Evolutionary conservation across 371 early-diverging fungal species (phyloP), one percentile per base, ranked within the genome.

Genomic region (Mucor racemosus): DNA sequence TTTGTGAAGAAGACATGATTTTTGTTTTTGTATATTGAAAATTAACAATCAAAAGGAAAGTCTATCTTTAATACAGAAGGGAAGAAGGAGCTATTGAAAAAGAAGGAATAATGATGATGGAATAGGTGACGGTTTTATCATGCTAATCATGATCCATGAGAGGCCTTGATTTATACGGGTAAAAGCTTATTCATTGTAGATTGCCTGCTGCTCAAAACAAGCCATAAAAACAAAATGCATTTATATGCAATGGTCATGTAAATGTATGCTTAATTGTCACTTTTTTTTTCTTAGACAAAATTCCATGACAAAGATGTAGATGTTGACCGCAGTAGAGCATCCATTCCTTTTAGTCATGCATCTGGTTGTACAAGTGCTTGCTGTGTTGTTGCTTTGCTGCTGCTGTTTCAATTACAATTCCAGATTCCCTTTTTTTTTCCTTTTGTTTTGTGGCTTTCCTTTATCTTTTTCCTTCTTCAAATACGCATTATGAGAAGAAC

Each of bases 1-100:
- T 68, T 65, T 67, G 76, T 14, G 72, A 69, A 44, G 68, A 73
- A 55, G 55, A 55, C 55, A 55, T 55, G 35, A 7, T 50, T 21
- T n/a, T 26, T 50, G 9, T 50, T 11, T 50, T 26, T 50, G 50
- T 50, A 21, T 19, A 26, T 55, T 17, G 5, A 48, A 19, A 26
- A 26, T 26, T 26, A 26, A 3, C 26, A 26, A 26, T 26, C 1
- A 26, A 26, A 26, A 26, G 26, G 26, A 26, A 26, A 26, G 26
- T 26, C 26, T 26, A 26, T 26, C 26, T 26, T 26, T 26, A 26
- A 26, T 7, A 9, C 55, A 15, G 31, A n/a, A 15, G 33, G 35
- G 31, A 55, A 55, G 31, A 31, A 14, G 33, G 35, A 44, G n/a
- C 34, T 15, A 5, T 34, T 54, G 35, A 31, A 35, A 55, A 55